These are phyloP conservation scores for Trichoderma koningii DNA, from an alignment of 2,329 filamentous ascomycete genomes.

Conservation along the genomic window DNA sequence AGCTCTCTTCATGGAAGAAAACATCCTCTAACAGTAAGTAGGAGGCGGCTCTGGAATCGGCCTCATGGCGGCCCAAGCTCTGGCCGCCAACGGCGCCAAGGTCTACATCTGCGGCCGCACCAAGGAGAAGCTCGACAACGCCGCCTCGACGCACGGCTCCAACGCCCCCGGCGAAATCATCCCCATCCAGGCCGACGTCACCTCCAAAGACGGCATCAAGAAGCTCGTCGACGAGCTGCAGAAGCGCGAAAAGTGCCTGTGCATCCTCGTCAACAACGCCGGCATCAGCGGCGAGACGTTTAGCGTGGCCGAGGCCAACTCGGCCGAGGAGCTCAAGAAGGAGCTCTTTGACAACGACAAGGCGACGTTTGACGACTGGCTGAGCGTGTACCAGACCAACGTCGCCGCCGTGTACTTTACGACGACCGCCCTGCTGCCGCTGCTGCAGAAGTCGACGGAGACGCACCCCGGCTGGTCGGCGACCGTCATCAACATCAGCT, in stretches of 20 bases:
- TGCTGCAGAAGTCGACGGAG: constrained; percentile 57
- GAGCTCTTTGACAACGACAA: constrained; percentile 68
- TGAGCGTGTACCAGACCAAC: constrained; percentile 71
- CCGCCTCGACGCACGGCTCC: constrained; percentile 59
- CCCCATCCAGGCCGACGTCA: constrained; percentile 62
- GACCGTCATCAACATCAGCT: constrained; percentile 69
- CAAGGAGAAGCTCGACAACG: constrained; percentile 61
- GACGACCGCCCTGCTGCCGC: constrained; percentile 62
- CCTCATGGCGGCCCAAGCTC: constrained; percentile 68
- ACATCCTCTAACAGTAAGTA: constrained; percentile 25
- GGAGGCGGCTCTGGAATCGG: constrained; percentile 65
- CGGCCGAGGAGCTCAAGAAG: constrained; percentile 53
- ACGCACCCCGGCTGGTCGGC: constrained; percentile 52
- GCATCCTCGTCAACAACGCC: constrained; percentile 69
- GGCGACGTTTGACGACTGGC: constrained; percentile 67
- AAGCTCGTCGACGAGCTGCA: constrained; percentile 60
- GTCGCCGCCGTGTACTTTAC: constrained; percentile 70
- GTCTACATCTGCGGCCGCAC: constrained; percentile 72
- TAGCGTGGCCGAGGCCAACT: constrained; percentile 39
- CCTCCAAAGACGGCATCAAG: constrained; percentile 60
- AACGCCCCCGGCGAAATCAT: constrained; percentile 58
- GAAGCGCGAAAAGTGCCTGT: constrained; percentile 58
- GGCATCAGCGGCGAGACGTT: constrained; percentile 60
- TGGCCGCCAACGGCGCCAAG: constrained; percentile 66
- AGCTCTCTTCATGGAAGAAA: neutral